Evolutionary conservation across 805 yeast species (phyloP).

Genomic region (Yarrowia deformans): DNA sequence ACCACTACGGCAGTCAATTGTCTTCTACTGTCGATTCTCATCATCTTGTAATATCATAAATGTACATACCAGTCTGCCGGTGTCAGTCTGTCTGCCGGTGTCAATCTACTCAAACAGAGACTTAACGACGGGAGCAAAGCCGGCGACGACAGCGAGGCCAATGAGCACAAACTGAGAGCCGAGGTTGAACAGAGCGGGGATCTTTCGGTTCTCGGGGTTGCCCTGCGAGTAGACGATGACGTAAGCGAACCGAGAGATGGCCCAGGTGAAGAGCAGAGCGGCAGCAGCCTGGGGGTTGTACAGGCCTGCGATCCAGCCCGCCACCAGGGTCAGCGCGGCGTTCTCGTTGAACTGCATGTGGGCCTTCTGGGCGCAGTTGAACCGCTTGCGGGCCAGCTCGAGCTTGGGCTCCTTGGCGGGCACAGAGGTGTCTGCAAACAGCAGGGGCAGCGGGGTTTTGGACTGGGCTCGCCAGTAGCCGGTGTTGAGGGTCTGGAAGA

Average conservation of each 20-base stretch:
- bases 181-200: not conserved
- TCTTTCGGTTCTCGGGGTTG: constrained; percentile 27
- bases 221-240: constrained; percentile 35
- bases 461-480: constrained; percentile 8
- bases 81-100: no score
- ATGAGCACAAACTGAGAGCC: constrained; percentile 15
- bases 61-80: no score
- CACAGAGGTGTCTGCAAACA: constrained; percentile 34
- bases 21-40: no score
- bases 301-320: constrained; percentile 33
- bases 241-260: constrained; percentile 22
- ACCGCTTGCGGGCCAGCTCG: constrained; percentile 23
- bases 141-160: not conserved
- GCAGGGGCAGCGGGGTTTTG: constrained; percentile 30
- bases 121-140: not conserved
- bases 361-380: constrained; percentile 42
- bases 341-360: constrained; percentile 40
- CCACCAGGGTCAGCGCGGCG: constrained; percentile 22
- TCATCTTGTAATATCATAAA: no score
- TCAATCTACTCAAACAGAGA: not conserved
- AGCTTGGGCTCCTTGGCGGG: constrained; percentile 28
- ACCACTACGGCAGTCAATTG: no score
- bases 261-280: constrained; percentile 28
- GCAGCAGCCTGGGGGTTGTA: constrained; percentile 23
- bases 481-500: constrained; percentile 28